Evolutionary conservation across 2,329 filamentous ascomycete genomes (phyloP).

Genomic region (Aspergillaceae sp.): DNA sequence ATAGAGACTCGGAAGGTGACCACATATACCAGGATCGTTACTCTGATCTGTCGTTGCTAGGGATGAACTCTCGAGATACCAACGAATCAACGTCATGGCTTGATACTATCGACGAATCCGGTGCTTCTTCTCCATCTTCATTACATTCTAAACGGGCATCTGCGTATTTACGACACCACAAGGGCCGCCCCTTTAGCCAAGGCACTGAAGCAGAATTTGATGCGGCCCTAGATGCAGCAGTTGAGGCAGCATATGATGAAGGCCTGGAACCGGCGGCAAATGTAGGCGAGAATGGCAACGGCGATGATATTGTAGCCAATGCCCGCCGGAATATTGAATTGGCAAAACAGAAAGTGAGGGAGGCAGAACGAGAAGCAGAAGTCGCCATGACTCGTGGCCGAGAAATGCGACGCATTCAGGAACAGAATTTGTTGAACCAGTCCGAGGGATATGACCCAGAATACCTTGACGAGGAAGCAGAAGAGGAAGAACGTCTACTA

Average conservation of each 20-base stretch:
- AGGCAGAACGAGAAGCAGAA: constrained; percentile 62
- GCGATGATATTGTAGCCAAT: constrained; percentile 35
- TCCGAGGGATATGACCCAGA: constrained; percentile 27
- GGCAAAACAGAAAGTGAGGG: constrained; percentile 65
- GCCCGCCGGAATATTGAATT: constrained; percentile 61
- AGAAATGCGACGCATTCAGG: constrained; percentile 44
- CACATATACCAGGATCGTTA: constrained; percentile 1
- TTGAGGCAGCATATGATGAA: constrained; percentile 92
- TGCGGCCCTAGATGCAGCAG: constrained; percentile 85
- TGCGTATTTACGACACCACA: constrained; percentile 57
- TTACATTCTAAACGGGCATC: constrained; percentile 72
- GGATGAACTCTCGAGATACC: constrained; percentile 39
- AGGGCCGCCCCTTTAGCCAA: constrained; percentile 59
- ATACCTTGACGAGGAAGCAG: constrained; percentile 54
- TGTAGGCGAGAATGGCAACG: constrained; percentile 20
- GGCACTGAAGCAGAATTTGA: constrained; percentile 86
- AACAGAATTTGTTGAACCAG: constrained; percentile 16
- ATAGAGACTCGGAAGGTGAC: background rate
- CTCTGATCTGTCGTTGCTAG: constrained; percentile 12
- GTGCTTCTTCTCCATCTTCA: constrained; percentile 68
- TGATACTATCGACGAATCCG: constrained; percentile 89
- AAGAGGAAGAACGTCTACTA: constrained; percentile 66
- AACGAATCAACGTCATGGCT: constrained; percentile 86
- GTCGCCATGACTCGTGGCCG: constrained; percentile 53
- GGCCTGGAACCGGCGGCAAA: constrained; percentile 62